These are phyloP conservation scores for Tuber borchii DNA, from an alignment of 495 filamentous ascomycete genomes.

Conservation along the genomic window DNA sequence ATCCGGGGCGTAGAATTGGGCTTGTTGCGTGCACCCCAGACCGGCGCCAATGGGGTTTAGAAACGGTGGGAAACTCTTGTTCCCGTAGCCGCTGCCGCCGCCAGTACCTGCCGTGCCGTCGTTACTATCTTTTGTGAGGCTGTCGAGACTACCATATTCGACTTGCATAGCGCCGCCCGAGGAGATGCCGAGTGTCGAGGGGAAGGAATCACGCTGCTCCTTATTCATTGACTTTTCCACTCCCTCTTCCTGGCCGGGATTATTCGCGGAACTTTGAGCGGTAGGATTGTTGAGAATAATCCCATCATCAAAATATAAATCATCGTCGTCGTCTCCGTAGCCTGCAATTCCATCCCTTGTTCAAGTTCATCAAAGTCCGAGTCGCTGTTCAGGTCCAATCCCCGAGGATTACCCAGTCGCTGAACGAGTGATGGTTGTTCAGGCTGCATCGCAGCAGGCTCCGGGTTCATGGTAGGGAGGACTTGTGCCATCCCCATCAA, in stretches of 20 bases:
- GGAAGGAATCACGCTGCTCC: no score
- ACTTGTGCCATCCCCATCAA: no score
- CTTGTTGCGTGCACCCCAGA: slow-evolving; percentile 37
- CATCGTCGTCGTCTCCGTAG: slow-evolving; percentile 54
- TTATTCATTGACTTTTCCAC: not conserved
- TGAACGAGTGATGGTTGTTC: not conserved
- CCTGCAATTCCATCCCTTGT: slow-evolving; percentile 24
- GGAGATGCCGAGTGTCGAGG: slow-evolving; percentile 28
- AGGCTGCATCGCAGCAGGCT: no score
- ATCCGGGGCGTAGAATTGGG: slow-evolving; percentile 39
- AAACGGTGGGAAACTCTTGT: slow-evolving; percentile 35
- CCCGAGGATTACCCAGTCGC: slow-evolving; percentile 31
- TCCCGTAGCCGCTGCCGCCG: slow-evolving; percentile 19
- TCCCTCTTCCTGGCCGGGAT: not conserved
- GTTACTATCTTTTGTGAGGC: not conserved
- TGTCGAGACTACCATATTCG: slow-evolving; percentile 32
- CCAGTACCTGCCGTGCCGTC: slow-evolving; percentile 21
- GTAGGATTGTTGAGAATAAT: slow-evolving; percentile 46
- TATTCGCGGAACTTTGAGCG: not conserved
- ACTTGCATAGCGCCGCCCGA: slow-evolving; percentile 31
- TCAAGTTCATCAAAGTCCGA: slow-evolving; percentile 33
- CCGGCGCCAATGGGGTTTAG: no score
- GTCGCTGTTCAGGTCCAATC: slow-evolving; percentile 30
- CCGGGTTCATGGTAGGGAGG: no score
- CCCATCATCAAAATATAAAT: slow-evolving; percentile 78